Base-by-base conservation (phyloP, 192 early-diverging fungal genomes). In the Backusella tarrabulga region DNA sequence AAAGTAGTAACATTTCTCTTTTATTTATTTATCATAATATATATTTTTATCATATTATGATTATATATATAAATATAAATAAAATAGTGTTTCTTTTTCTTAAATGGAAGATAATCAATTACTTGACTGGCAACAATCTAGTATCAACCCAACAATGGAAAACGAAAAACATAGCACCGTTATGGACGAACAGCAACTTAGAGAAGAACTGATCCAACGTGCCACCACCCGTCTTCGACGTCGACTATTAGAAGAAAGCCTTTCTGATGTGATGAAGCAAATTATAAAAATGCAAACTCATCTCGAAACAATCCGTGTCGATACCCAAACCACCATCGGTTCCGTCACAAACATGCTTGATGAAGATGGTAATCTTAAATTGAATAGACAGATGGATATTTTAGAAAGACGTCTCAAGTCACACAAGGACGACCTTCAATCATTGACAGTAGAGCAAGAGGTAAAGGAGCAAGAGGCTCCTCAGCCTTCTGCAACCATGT, bases 181-280 rank as follows among this genome's bases (percentile, higher is more conserved):
- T 23, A 29, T 36, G 34, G 34, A 75, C 3, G 60, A 75, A 34
- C 60, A 75, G 52, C 74, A 44, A 44, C 34, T 75, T 21, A 79
- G 67, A 68, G 50, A 79, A 29, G 77, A 68, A 35, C 34, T 79
- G 11, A 79, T 79, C 34, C 50, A 75, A 50, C 67, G 69, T 36
- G 78, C 78, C 9, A 79, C 78, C 19, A 79, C 73, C 15, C 41
- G 78, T 15, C 40, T 79, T 3, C 72, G 78, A n/a, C 67, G 78
- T 21, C 29, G 78, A n/a, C 32, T 69, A 34, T 40, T 79, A 34
- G 78, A 79, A 68, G 73, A 75, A 75, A 50, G 41, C 17, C 26
- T 79, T 12, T 35, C 11, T 3, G 78, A 79, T 23, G 67, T 79
- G n/a, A 68, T 52, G 15, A 2, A 38, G 11, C 29, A 54, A 36